Conservation (phyloP, 306 rosid genomes). For the Castanospermum australe region DNA sequence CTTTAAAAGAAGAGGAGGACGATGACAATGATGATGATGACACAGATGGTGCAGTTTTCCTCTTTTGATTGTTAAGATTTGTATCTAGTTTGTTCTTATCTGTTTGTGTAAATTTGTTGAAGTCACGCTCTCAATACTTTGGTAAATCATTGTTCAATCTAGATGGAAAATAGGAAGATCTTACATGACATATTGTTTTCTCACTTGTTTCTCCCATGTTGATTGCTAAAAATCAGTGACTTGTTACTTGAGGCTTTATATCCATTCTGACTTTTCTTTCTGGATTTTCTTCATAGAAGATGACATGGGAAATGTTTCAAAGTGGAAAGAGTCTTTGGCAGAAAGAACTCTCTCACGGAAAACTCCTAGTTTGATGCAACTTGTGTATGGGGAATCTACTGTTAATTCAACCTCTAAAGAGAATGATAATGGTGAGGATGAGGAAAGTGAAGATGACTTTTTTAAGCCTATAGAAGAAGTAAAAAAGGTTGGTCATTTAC, state of each 20-base stretch:
- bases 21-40: slow-evolving; percentile 41
- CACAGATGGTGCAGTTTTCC: slow-evolving; percentile 44
- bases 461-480: slow-evolving; percentile 76
- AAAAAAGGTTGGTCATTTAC: slow-evolving; percentile 60
- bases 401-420: slow-evolving; percentile 33
- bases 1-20: slow-evolving; percentile 43
- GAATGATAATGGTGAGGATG: slow-evolving; percentile 55
- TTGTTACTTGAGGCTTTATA: neutral
- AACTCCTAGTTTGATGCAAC: slow-evolving; percentile 73
- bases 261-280: slow-evolving; percentile 22
- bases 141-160: slow-evolving; percentile 12
- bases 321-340: slow-evolving; percentile 79
- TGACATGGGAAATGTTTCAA: slow-evolving; percentile 70
- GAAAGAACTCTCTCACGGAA: slow-evolving; percentile 58
- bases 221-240: neutral
- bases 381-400: slow-evolving; percentile 75
- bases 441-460: slow-evolving; percentile 70
- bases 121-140: neutral
- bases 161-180: slow-evolving; percentile 2
- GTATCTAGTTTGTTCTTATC: slow-evolving; percentile 19
- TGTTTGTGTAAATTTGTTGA: neutral
- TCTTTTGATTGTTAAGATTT: slow-evolving; percentile 11
- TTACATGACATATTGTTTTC: neutral
- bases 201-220: neutral
- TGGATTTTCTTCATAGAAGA: slow-evolving; percentile 31